Base-by-base conservation (phyloP, 208 protist species). In the Novymonas esmeraldas region DNA sequence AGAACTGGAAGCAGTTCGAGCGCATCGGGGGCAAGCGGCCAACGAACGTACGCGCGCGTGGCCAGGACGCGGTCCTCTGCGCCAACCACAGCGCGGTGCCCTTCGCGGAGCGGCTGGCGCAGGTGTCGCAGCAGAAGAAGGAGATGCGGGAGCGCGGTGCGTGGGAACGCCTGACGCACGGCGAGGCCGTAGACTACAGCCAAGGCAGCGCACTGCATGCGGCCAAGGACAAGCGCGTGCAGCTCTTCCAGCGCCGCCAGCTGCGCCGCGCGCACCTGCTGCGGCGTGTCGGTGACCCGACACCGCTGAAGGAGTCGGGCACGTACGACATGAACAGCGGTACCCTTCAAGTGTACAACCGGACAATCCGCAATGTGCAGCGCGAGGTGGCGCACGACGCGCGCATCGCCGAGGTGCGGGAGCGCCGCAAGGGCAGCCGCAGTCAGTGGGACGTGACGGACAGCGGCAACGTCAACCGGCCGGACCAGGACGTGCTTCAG, bases 301-400 rank as follows among this genome's bases (percentile, higher is more conserved):
- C 85, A 28, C 89, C 89, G 38, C 72, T 95, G 38, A 92, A 95
- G 75, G 86, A 95, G 72, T 90, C 82, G 0, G 89, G 89, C 16
- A 59, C 66, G 39, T 95, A 88, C 62, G 89, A 95, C 69, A 79
- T 79, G 28, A 57, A 75, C 28, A 81, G 76, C 24, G 86, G 81
- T 6, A 93, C 85, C 2, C 73, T 95, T 39, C 74, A 71, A 41
- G 87, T 95, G 20, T 95, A 89, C 64, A 87, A 90, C 57, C 93
- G 93, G 72, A 95, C 90, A 6, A 88, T 89, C 29, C 90, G 90
- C 20, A 82, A 82, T 42, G 90, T 95, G 56, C 71, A 85, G 62
- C 84, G 90, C 13, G 86, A 89, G 67, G 85, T 92, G 31, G 70
- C 64, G 50, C 82, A 87, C 34, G 90, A 93, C 65, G 82, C 77